Base-by-base conservation (phyloP, 139 green algal genomes). In the Chlamydomonas schloesseri region DNA sequence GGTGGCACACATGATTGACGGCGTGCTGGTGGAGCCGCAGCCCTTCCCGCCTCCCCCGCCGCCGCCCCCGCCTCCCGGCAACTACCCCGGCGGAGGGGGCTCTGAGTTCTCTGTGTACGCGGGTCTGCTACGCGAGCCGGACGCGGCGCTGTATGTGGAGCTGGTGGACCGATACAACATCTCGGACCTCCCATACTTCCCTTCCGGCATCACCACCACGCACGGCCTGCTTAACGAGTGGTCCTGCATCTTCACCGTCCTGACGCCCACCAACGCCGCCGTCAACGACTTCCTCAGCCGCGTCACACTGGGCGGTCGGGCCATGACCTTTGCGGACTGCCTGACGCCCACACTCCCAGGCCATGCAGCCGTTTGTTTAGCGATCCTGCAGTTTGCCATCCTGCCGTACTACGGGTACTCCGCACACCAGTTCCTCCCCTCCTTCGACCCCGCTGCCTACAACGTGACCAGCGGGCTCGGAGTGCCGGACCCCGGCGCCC, bases 281-380 rank as follows among this genome's bases (percentile, higher is more conserved):
- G 15, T 77, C 0, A 13, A 23, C 0, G 20, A 6, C 23, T 58
- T 69, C 47, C 60, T 85, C 0, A 3, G n/a, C 9, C 3, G 20
- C 10, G 14, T 77, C 8, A 31, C 29, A 14, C 3, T 84, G n/a
- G 28, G 65, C 47, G 64, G 78, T n/a, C 11, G 2, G 20, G 4
- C 79, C 13, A 33, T 85, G 37, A 34, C 31, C 6, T 85, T 29
- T 33, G 28, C 15, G 10, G 77, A 83, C 37, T 83, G 77, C 77
- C 9, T 13, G 42, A 8, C 42, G 42, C 42, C 42, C 42, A 50
- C 42, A 65, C 24, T 33, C 28, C 58, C 24, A 21, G 3, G 62
- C 62, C 42, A 50, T 1, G 65, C 13, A 5, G n/a, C 13, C 17
- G 17, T 76, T 21, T 76, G 79, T 67, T 17, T 4, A 6, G 46